Evolutionary conservation across 805 yeast genomes (phyloP).

Genomic region (Ogataea allantospora): DNA sequence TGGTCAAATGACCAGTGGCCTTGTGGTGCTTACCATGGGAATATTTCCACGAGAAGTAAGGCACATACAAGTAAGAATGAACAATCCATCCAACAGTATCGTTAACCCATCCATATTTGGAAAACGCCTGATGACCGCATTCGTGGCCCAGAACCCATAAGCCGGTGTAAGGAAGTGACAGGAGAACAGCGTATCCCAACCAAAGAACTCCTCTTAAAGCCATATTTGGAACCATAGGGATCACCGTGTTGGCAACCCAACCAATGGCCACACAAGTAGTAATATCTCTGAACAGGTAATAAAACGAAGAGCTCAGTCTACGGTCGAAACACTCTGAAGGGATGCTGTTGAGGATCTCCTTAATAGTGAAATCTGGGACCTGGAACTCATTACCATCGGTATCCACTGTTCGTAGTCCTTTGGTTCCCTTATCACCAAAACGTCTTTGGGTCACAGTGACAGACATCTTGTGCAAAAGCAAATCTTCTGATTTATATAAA

Average conservation of each 20-base stretch:
- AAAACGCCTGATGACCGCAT: conserved; percentile 88
- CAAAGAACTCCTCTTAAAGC: conserved; percentile 54
- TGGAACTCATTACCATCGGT: conserved; percentile 65
- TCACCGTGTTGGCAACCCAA: conserved; percentile 50
- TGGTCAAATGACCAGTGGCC: conserved; percentile 78
- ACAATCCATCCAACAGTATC: conserved; percentile 81
- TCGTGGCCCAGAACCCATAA: conserved; percentile 87
- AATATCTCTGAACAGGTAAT: conserved; percentile 69
- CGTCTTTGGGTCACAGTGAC: conserved; percentile 11
- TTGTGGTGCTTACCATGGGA: conserved; percentile 87
- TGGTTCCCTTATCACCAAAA: conserved; percentile 19
- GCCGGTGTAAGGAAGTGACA: conserved; percentile 74
- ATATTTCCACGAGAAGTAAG: conserved; percentile 85
- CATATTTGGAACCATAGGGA: conserved; percentile 47
- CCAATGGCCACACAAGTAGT: conserved; percentile 48
- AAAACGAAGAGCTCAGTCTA: conserved; percentile 49
- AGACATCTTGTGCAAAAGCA: conserved; percentile 1
- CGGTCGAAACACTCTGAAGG: conserved; percentile 76
- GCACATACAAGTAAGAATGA: conserved; percentile 77
- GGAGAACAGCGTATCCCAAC: conserved; percentile 50
- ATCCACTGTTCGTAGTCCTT: conserved; percentile 47
- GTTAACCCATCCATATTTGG: conserved; percentile 68
- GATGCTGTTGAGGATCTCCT: conserved; percentile 68
- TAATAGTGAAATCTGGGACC: conserved; percentile 74
- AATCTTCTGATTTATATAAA: not conserved